phyloP scores from a whole-genome alignment of 2,329 filamentous ascomycete genomes.

The Paecilomyces formosus region DNA sequence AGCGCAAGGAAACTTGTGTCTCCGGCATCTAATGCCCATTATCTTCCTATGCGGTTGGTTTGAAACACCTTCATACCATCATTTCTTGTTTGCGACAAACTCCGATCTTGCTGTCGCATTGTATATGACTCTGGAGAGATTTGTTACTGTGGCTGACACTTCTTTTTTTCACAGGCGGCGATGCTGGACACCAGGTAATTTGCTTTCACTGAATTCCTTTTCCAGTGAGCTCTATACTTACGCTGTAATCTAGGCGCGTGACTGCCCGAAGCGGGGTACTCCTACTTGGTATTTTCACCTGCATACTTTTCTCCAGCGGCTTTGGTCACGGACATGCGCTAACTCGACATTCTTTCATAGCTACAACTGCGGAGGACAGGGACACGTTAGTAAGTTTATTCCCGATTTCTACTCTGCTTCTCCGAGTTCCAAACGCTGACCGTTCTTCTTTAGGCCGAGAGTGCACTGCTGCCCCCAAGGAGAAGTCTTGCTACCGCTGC shows the following conservation, averaged over 20 bases:
- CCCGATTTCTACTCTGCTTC: slow-evolving; percentile 1
- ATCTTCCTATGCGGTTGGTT: neutral
- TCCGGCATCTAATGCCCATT: neutral
- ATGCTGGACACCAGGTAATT: slow-evolving; percentile 66
- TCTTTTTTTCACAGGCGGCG: slow-evolving; percentile 54
- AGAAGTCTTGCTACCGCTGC: slow-evolving; percentile 61
- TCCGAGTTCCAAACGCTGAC: slow-evolving; percentile 9
- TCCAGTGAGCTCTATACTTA: neutral
- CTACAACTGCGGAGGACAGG: slow-evolving; percentile 72
- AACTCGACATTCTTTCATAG: slow-evolving; percentile 34
- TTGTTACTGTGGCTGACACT: slow-evolving; percentile 13
- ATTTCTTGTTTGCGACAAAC: neutral
- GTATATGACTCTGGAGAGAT: neutral
- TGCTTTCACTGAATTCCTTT: slow-evolving; percentile 6
- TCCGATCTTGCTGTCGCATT: neutral
- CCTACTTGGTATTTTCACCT: slow-evolving; percentile 63
- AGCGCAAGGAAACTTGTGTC: neutral
- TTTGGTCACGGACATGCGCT: slow-evolving; percentile 1
- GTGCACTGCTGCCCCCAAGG: slow-evolving; percentile 81
- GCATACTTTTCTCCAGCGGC: neutral
- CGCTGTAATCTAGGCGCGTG: slow-evolving; percentile 56
- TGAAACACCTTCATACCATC: neutral
- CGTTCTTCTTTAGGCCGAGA: slow-evolving; percentile 61
- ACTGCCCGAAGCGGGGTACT: slow-evolving; percentile 77
- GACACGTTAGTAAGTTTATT: slow-evolving; percentile 65